Evolutionary conservation across 129 eudicot species (phyloP), one percentile per base, ranked within the genome.

Genomic region (Mikania micrantha): DNA sequence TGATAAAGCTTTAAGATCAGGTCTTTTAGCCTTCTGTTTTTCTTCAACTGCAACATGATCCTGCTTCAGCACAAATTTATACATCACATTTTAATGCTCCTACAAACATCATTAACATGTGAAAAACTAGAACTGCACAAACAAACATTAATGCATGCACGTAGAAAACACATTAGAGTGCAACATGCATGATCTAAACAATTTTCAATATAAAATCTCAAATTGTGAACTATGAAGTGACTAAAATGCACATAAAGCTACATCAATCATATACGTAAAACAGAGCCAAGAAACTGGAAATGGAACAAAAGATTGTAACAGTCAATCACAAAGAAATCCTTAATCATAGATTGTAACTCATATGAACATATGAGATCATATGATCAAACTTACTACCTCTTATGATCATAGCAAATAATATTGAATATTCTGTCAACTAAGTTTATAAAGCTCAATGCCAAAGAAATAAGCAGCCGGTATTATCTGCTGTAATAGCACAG

Each of bases 1-100:
- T 15, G 81, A 40, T 38, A 87, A 64, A 39, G 97, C 92, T 81
- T 91, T 87, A 4, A 77, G 61, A 62, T 77, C 81, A 38, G 77
- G 97, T 54, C 95, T 80, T 75, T 85, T 91, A 24, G 81, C 70
- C 66, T 84, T 80, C 11, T 13, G 0, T 19, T 49, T 21, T 21
- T 65, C 85, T 27, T 69, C 85, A 11, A 24, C 35, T 38, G 12
- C 60, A 65, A n/a, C n/a, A n/a, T n/a, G n/a, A n/a, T 54, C 71
- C 66, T 44, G 72, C 24, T 68, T 74, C 90, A 77, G 87, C 85
- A 83, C 52, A 61, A 21, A 32, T 73, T 36, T 71, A 22, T 27
- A 71, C 34, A 78, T 75, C 79, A 57, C 25, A 67, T 34, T 68
- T 69, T 9, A 48, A 75, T 47, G 28, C 19, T 61, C n/a, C 4